Evolutionary conservation across 768 basidiomycete species (phyloP).

Genomic region (Dendrothele bispora): DNA sequence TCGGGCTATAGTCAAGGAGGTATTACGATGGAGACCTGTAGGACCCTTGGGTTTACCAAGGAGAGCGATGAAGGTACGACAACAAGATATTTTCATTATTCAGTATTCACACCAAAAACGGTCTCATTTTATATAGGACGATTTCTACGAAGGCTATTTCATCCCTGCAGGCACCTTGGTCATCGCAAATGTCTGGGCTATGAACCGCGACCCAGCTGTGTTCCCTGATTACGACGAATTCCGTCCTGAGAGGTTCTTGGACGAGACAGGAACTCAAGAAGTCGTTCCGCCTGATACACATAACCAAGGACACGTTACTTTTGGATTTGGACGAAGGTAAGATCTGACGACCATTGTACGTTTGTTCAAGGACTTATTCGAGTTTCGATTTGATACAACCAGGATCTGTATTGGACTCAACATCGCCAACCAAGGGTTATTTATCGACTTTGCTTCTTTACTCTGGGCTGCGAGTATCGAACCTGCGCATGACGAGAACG

Average conservation of each 20-base stretch:
- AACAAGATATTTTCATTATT: background rate
- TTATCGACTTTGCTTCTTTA: slow-evolving; percentile 30
- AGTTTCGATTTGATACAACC: background rate
- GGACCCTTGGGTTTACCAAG: slow-evolving; percentile 9
- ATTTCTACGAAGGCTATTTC: slow-evolving; percentile 19
- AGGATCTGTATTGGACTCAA: slow-evolving; percentile 34
- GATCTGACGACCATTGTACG: background rate
- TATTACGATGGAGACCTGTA: slow-evolving; percentile 17
- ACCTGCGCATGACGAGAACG: too few species aligned
- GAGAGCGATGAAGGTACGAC: background rate
- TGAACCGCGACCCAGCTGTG: slow-evolving; percentile 21
- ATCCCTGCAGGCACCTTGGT: slow-evolving; percentile 15
- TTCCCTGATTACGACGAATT: slow-evolving; percentile 22
- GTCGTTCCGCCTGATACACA: slow-evolving; percentile 16
- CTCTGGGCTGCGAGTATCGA: slow-evolving; percentile 24
- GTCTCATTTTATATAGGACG: slow-evolving; percentile 11
- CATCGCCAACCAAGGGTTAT: slow-evolving; percentile 32
- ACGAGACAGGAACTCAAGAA: slow-evolving; percentile 11
- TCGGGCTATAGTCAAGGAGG: slow-evolving; percentile 23
- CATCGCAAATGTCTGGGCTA: slow-evolving; percentile 8
- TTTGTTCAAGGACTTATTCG: background rate
- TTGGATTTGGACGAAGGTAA: slow-evolving; percentile 16
- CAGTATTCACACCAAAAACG: background rate
- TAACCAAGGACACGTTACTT: slow-evolving; percentile 23
- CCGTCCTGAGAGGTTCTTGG: slow-evolving; percentile 15